These are phyloP conservation scores for Alisma plantagoaquatica DNA, from an alignment of 106 monocot genomes.

Conservation along the genomic window DNA sequence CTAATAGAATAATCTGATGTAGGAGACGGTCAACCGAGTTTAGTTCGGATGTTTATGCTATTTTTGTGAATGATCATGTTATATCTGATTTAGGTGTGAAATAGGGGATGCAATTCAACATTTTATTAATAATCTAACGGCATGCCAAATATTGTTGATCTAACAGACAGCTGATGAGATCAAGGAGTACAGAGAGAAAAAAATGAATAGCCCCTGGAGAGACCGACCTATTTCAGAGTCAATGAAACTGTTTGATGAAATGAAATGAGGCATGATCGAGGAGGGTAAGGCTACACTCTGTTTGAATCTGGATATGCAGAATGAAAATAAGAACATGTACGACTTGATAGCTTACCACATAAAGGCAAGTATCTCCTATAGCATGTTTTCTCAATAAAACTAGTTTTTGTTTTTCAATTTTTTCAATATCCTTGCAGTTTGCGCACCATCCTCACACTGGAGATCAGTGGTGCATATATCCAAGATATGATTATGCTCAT, in stretches of 20 bases:
- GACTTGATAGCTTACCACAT: slow-evolving; percentile 97
- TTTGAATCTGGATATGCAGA: slow-evolving; percentile 96
- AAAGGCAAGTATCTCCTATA: slow-evolving; percentile 40
- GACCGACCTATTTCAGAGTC: slow-evolving; percentile 85
- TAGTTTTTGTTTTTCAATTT: background rate
- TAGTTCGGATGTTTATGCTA: too few species aligned
- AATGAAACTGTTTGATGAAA: slow-evolving; percentile 75
- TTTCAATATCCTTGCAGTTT: slow-evolving; percentile 44
- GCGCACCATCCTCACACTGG: slow-evolving; percentile 94
- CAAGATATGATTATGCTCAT: slow-evolving; percentile 95
- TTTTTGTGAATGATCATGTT: too few species aligned
- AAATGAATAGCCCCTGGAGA: slow-evolving; percentile 96
- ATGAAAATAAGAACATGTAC: slow-evolving; percentile 97
- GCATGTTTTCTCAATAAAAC: background rate
- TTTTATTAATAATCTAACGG: too few species aligned
- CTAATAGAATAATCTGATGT: too few species aligned
- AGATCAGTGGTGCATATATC: slow-evolving; percentile 98
- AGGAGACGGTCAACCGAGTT: too few species aligned
- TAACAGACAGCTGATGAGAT: slow-evolving; percentile 66
- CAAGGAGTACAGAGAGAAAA: slow-evolving; percentile 88
- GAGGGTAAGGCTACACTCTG: slow-evolving; percentile 97
- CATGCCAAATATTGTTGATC: too few species aligned
- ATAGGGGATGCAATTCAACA: too few species aligned
- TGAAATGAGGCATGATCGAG: slow-evolving; percentile 76
- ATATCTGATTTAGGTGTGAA: too few species aligned